Evolutionary conservation across 2,329 filamentous ascomycete genomes (phyloP).

Genomic region (Colletotrichum sp.): DNA sequence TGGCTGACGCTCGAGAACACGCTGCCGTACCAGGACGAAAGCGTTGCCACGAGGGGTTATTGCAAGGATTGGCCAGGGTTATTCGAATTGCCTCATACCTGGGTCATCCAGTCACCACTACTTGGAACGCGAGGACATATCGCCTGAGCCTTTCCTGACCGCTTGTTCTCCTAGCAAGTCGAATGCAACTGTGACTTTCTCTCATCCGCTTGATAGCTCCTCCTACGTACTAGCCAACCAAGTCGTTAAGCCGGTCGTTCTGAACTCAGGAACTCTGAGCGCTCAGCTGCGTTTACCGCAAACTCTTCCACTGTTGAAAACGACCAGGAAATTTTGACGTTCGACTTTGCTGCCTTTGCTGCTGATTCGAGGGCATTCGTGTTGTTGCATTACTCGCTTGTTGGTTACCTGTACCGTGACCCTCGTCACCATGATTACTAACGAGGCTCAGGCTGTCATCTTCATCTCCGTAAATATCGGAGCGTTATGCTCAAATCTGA

Average conservation of each 20-base stretch:
- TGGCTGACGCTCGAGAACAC: conserved; percentile 2
- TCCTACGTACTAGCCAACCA: background rate
- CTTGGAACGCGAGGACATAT: background rate
- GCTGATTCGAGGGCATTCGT: background rate
- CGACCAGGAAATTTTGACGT: background rate
- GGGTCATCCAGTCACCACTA: background rate
- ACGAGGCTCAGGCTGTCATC: background rate
- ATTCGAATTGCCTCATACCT: background rate
- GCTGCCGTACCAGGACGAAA: background rate
- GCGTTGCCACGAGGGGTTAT: background rate
- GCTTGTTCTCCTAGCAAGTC: background rate
- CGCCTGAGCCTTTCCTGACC: background rate
- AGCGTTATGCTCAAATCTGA: background rate
- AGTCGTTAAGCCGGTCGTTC: background rate
- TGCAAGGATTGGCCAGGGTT: background rate
- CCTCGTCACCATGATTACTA: background rate
- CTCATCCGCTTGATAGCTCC: background rate
- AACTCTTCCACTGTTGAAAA: background rate
- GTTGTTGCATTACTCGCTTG: background rate
- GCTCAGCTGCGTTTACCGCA: background rate
- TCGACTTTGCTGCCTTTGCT: background rate
- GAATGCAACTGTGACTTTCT: background rate
- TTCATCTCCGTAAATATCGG: background rate
- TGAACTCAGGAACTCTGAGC: background rate
- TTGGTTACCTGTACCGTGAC: background rate